Conservation (phyloP, 2,329 filamentous ascomycete species). For the Alternaria triticina region DNA sequence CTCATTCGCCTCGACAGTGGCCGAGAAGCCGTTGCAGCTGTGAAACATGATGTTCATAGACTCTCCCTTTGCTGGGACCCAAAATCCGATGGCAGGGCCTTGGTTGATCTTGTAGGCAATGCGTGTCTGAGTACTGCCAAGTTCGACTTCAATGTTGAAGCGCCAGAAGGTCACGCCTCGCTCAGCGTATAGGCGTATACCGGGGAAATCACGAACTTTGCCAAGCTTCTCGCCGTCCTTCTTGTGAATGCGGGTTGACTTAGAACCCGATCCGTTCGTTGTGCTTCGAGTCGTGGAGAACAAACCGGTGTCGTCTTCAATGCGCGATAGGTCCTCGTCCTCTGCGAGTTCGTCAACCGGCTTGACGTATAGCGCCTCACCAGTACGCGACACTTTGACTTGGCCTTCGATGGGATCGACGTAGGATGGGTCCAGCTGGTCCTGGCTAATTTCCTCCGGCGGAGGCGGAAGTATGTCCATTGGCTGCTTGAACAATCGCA, state of each 20-base stretch:
- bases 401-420: constrained; percentile 89
- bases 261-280: constrained; percentile 36
- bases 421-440: constrained; percentile 75
- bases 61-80: constrained; percentile 84
- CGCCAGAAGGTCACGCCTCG: constrained; percentile 94
- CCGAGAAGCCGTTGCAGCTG: constrained; percentile 94
- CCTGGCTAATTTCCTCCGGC: constrained; percentile 69
- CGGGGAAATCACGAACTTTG: constrained; percentile 83
- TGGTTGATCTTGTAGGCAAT: constrained; percentile 96
- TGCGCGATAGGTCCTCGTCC: constrained; percentile 75
- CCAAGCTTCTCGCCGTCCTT: constrained; percentile 81
- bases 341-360: constrained; percentile 87
- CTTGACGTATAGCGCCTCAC: constrained; percentile 85
- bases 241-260: constrained; percentile 57
- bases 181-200: constrained; percentile 82
- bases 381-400: constrained; percentile 82
- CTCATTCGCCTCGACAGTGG: constrained; percentile 75
- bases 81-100: constrained; percentile 87
- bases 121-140: constrained; percentile 76
- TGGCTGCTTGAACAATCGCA: constrained; percentile 86
- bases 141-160: constrained; percentile 93
- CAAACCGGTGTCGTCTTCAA: constrained; percentile 82
- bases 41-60: constrained; percentile 99
- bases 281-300: constrained; percentile 72
- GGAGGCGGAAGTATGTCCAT: constrained; percentile 82